Percentiles rank a stretch among this genome's conserved stretches.
Evolutionary conservation across 306 rosid genomes (phyloP).

Genomic region (Trifolium subterraneum): DNA sequence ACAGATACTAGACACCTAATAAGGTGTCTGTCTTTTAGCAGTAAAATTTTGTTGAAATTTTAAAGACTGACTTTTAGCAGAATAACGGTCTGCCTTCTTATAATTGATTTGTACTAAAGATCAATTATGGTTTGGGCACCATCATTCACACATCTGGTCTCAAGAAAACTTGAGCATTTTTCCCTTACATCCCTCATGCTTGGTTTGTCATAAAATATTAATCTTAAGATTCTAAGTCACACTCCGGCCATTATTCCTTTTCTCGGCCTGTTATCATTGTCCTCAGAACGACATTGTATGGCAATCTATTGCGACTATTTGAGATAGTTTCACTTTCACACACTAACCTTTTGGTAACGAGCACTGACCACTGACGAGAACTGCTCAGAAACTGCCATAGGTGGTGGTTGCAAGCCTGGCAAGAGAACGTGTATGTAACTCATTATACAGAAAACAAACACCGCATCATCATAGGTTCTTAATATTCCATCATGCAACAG

Average conservation of each 20-base stretch:
- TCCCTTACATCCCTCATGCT: not conserved
- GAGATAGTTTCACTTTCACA: not conserved
- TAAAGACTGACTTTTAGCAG: not conserved
- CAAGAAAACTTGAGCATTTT: not conserved
- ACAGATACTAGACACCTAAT: not conserved
- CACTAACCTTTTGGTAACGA: not conserved
- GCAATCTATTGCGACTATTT: not conserved
- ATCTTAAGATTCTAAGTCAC: not conserved
- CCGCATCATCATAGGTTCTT: not conserved
- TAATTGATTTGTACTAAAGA: not conserved
- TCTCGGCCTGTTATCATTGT: not conserved
- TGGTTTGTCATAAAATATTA: not conserved
- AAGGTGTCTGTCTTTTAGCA: not conserved
- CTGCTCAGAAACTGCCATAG: not conserved
- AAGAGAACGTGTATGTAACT: too few relatives aligned
- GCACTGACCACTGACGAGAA: not conserved
- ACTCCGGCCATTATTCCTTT: not conserved
- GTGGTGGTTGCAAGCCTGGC: not conserved
- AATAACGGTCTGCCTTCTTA: not conserved
- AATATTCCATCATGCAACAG: not conserved
- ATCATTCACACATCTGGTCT: not conserved
- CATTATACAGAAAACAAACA: not conserved
- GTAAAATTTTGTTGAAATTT: slow-evolving; percentile 19
- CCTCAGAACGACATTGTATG: not conserved
- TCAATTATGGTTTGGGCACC: not conserved